Conservation (phyloP, 1,284 basidiomycete species). For the Fistulinella staudtii region DNA sequence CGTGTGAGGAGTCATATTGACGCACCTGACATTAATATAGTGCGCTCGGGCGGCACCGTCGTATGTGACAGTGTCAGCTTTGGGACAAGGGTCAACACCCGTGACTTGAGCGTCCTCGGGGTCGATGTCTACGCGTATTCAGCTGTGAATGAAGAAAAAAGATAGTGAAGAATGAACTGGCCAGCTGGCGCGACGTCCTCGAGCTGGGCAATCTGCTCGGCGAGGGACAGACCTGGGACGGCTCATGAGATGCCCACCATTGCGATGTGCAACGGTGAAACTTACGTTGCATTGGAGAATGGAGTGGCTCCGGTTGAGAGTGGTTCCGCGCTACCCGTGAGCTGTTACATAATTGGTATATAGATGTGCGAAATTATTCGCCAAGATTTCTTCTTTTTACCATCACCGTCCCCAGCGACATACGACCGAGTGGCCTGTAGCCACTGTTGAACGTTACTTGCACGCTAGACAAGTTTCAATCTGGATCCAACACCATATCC, state of each 20-base stretch:
- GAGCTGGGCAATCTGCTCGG: constrained; percentile 79
- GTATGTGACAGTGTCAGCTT: constrained; percentile 21
- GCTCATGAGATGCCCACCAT: constrained; percentile 3
- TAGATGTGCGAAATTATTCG: constrained; percentile 21
- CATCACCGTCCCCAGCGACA: constrained; percentile 34
- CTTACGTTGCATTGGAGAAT: constrained; percentile 30
- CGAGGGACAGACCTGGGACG: constrained; percentile 58
- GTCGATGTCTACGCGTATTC: constrained; percentile 58
- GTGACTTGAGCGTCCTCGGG: constrained; percentile 59
- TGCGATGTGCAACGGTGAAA: constrained; percentile 4
- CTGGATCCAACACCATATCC: constrained; percentile 47
- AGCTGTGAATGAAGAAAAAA: constrained; percentile 4
- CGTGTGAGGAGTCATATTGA: constrained; percentile 32
- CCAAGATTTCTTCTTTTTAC: constrained; percentile 25
- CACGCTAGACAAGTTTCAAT: constrained; percentile 30
- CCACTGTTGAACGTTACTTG: constrained; percentile 20
- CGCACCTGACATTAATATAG: constrained; percentile 79
- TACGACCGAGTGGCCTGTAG: constrained; percentile 30
- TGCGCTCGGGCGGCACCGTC: constrained; percentile 58
- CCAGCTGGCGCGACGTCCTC: constrained; percentile 67
- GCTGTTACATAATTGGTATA: constrained; percentile 36
- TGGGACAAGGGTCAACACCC: constrained; percentile 28
- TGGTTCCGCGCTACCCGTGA: constrained; percentile 5
- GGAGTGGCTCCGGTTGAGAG: background rate
- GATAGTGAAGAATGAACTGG: constrained; percentile 34